phyloP scores from a whole-genome alignment of 2,329 filamentous ascomycete genomes.

The Aspergillus unguis region DNA sequence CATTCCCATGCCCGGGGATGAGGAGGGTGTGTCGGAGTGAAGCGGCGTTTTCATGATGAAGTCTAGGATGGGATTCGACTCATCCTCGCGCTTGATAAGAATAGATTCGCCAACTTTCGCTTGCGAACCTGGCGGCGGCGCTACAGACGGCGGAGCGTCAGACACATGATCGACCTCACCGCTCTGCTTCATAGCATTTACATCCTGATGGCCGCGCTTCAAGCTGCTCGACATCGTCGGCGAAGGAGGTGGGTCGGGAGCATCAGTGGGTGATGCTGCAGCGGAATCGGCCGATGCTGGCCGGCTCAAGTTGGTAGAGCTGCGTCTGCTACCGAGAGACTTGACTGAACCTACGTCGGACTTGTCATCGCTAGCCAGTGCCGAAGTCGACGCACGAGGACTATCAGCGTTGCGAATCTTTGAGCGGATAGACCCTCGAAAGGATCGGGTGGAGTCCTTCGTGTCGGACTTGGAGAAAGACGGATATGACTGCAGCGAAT shows the following conservation, averaged over 20 bases:
- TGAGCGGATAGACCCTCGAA: slow-evolving; percentile 74
- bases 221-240: slow-evolving; percentile 76
- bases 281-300: slow-evolving; percentile 47
- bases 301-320: slow-evolving; percentile 28
- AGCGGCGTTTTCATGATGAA: slow-evolving; percentile 44
- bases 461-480: slow-evolving; percentile 92
- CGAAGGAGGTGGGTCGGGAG: slow-evolving; percentile 69
- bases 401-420: slow-evolving; percentile 78
- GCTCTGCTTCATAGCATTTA: slow-evolving; percentile 74
- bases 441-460: slow-evolving; percentile 83
- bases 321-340: slow-evolving; percentile 58
- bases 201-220: slow-evolving; percentile 70
- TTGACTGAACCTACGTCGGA: slow-evolving; percentile 72
- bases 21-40: slow-evolving; percentile 32
- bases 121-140: slow-evolving; percentile 53
- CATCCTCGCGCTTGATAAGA: slow-evolving; percentile 73
- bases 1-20: slow-evolving; percentile 69
- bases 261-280: slow-evolving; percentile 42
- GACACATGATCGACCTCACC: slow-evolving; percentile 95
- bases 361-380: slow-evolving; percentile 64
- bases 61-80: slow-evolving; percentile 63
- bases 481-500: slow-evolving; percentile 77
- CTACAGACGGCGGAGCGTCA: slow-evolving; percentile 72
- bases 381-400: slow-evolving; percentile 69
- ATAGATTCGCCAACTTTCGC: slow-evolving; percentile 80